Conservation (phyloP, 2,329 filamentous ascomycete species). For the Harringtonia aguacate region DNA sequence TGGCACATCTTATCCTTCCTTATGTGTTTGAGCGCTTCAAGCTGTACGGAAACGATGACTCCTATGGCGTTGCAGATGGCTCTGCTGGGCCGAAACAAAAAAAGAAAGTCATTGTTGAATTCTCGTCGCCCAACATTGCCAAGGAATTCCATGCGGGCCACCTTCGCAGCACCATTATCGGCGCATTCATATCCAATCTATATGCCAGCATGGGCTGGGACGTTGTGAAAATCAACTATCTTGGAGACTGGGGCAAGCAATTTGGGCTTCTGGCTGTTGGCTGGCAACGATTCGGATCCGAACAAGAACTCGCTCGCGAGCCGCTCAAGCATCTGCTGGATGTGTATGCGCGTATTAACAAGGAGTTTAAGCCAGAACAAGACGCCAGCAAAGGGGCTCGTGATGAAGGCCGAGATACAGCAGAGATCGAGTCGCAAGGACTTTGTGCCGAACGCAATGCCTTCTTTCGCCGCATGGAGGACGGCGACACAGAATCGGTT, state of each 20-base stretch:
- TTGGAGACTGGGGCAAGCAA: constrained; percentile 71
- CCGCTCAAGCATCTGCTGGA: constrained; percentile 62
- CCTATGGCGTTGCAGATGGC: no score
- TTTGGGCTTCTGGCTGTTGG: constrained; percentile 57
- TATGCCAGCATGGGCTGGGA: constrained; percentile 62
- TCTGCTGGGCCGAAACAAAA: no score
- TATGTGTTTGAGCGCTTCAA: no score
- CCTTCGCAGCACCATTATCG: constrained; percentile 66
- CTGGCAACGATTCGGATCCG: constrained; percentile 40
- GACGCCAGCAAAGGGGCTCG: no score
- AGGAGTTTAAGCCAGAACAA: no score
- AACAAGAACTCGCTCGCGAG: constrained; percentile 58
- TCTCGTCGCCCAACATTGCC: constrained; percentile 67
- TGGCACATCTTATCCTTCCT: no score
- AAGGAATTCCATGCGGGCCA: constrained; percentile 65
- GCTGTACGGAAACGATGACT: no score
- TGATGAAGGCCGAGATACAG: no score
- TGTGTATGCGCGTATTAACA: no score
- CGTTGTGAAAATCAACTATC: constrained; percentile 61
- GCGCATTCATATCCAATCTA: constrained; percentile 59
- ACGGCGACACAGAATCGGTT: constrained; percentile 44
- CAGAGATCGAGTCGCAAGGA: no score
- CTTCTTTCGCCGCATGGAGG: no score
- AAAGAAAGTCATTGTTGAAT: constrained; percentile 56
- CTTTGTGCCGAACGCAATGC: no score